phyloP scores from a whole-genome alignment of 371 early-diverging fungal species.

The Zychaea mexicana region DNA sequence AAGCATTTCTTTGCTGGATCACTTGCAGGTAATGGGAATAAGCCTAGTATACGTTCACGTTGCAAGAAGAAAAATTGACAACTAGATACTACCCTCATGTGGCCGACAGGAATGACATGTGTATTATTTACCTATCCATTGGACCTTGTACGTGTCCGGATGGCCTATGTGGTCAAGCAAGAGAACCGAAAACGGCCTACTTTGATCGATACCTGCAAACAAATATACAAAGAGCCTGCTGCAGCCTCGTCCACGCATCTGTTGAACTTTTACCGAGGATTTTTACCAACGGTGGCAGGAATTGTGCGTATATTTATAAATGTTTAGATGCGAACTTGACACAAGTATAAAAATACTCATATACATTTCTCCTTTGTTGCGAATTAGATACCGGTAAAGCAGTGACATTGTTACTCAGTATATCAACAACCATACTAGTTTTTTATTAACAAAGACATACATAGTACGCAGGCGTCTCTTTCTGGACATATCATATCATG shows the following conservation, averaged over 20 bases:
- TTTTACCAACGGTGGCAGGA: conserved; percentile 86
- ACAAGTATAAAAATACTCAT: no score
- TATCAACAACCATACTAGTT: no score
- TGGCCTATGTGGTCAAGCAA: conserved; percentile 82
- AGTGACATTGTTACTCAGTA: no score
- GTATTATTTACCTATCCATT: conserved; percentile 93
- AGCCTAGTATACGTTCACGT: no score
- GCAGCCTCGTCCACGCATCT: conserved; percentile 34
- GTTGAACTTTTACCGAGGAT: conserved; percentile 92
- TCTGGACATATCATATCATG: conserved; percentile 73
- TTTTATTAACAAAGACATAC: no score
- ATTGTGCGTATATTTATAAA: no score
- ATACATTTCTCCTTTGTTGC: no score
- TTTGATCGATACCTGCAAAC: conserved; percentile 33
- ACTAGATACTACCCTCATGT: no score
- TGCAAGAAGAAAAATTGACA: no score
- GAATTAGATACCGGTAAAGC: no score
- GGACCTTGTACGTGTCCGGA: conserved; percentile 90
- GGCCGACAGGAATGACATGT: conserved; percentile 86
- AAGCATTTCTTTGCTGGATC: conserved; percentile 77
- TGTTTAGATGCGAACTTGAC: no score
- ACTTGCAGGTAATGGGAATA: conserved; percentile 62
- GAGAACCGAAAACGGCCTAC: conserved; percentile 33
- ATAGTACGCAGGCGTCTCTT: conserved; percentile 94
- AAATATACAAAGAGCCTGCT: conserved; percentile 63